Conservation (phyloP, 768 basidiomycete genomes). For the Leccinum truebloodii region DNA sequence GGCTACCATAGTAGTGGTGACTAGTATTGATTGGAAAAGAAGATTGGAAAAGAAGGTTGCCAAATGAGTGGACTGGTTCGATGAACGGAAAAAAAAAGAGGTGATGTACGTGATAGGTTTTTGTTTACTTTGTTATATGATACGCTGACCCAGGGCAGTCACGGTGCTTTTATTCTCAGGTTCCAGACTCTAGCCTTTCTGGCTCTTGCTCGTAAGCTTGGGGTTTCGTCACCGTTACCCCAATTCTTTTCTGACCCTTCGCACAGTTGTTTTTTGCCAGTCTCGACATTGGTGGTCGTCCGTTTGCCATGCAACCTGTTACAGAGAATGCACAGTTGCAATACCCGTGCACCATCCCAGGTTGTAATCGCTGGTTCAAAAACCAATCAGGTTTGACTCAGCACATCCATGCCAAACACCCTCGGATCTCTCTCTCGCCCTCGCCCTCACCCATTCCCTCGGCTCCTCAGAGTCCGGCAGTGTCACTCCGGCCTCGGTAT, state of each 20-base stretch:
- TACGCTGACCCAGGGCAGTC: background rate
- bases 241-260: background rate
- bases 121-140: background rate
- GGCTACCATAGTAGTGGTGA: background rate
- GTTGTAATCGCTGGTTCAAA: background rate
- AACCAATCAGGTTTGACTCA: background rate
- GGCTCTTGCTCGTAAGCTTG: background rate
- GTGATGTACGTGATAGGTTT: background rate
- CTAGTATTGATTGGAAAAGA: too few species aligned
- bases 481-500: too few species aligned
- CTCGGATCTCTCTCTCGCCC: background rate
- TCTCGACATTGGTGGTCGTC: background rate
- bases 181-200: background rate
- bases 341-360: background rate
- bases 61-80: background rate
- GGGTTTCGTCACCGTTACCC: background rate
- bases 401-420: background rate
- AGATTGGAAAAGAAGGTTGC: background rate
- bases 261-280: background rate
- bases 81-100: background rate
- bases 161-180: background rate
- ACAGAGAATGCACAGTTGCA: background rate
- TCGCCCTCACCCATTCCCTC: too few species aligned
- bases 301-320: background rate
- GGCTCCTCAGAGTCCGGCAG: too few species aligned